phyloP scores from a whole-genome alignment of 2,329 filamentous ascomycete species.

The Chaetomiaceae sp. region DNA sequence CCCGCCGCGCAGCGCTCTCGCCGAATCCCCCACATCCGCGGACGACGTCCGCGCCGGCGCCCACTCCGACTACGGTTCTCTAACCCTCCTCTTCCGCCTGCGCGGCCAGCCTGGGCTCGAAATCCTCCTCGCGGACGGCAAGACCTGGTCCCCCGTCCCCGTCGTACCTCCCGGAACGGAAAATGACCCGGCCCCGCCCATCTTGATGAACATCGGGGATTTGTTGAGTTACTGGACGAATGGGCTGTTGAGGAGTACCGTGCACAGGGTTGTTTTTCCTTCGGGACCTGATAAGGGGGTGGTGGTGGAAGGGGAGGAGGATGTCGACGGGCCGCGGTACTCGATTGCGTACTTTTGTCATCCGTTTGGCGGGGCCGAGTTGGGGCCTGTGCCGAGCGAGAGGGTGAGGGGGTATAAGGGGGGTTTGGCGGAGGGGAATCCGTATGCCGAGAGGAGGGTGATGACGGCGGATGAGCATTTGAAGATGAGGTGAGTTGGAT shows the following conservation, averaged over 20 bases:
- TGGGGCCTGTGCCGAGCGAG: conserved; percentile 58
- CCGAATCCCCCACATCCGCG: conserved; percentile 24
- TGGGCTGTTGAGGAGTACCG: conserved; percentile 78
- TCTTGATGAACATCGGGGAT: conserved; percentile 73
- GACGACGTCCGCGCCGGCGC: conserved; percentile 80
- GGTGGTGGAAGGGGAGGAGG: conserved; percentile 43
- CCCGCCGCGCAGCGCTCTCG: conserved; percentile 46
- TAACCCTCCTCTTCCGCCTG: conserved; percentile 79
- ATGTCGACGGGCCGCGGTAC: conserved; percentile 49
- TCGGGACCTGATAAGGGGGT: conserved; percentile 14
- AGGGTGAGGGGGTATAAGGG: conserved; percentile 44
- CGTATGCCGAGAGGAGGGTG: conserved; percentile 49
- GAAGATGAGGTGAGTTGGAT: conserved; percentile 44
- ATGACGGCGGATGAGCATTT: conserved; percentile 63
- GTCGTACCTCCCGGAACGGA: conserved; percentile 61
- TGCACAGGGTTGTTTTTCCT: conserved; percentile 80
- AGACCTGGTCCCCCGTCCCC: conserved; percentile 59
- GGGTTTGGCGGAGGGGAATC: conserved; percentile 35
- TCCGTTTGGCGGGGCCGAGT: conserved; percentile 48
- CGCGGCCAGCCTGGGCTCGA: conserved; percentile 82
- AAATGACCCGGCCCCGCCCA: conserved; percentile 59
- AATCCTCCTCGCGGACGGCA: conserved; percentile 57
- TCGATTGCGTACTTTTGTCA: conserved; percentile 68
- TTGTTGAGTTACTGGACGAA: conserved; percentile 83
- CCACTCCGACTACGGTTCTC: conserved; percentile 78